Percentiles rank a stretch among this genome's conserved stretches.
Conservation (phyloP, 306 rosid species). For the Geum urbanum region DNA sequence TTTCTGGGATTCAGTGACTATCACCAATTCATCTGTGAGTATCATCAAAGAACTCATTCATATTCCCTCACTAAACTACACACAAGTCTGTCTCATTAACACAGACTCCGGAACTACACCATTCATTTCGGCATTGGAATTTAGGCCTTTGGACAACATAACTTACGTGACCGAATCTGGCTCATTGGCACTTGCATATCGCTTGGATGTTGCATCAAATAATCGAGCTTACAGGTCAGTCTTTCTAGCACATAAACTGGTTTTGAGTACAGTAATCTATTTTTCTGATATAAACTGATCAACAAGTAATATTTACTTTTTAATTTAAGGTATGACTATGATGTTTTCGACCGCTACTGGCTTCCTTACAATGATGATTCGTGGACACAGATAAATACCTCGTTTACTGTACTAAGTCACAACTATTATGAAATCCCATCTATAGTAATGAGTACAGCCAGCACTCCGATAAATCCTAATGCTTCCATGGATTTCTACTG, state of each 20-base stretch:
- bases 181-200: constrained; percentile 17
- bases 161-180: constrained; percentile 16
- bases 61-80: constrained; percentile 23
- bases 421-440: constrained; percentile 30
- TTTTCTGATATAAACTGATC: neutral
- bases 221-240: constrained; percentile 34
- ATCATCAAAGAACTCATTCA: constrained; percentile 33
- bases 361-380: constrained; percentile 10
- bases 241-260: neutral
- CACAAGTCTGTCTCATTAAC: constrained; percentile 39
- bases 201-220: constrained; percentile 34
- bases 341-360: constrained; percentile 50
- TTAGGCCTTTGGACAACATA: constrained; percentile 31
- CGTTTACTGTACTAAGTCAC: neutral
- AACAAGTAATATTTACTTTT: neutral
- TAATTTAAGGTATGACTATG: constrained; percentile 26
- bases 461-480: constrained; percentile 12
- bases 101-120: constrained; percentile 41
- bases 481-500: constrained; percentile 18
- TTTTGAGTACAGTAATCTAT: neutral
- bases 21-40: neutral
- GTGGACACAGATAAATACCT: constrained; percentile 11
- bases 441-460: constrained; percentile 34
- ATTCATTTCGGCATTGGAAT: constrained; percentile 48
- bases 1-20: constrained; percentile 28